Evolutionary conservation across 2,329 filamentous ascomycete genomes (phyloP).

Genomic region (Penicillium sp.): DNA sequence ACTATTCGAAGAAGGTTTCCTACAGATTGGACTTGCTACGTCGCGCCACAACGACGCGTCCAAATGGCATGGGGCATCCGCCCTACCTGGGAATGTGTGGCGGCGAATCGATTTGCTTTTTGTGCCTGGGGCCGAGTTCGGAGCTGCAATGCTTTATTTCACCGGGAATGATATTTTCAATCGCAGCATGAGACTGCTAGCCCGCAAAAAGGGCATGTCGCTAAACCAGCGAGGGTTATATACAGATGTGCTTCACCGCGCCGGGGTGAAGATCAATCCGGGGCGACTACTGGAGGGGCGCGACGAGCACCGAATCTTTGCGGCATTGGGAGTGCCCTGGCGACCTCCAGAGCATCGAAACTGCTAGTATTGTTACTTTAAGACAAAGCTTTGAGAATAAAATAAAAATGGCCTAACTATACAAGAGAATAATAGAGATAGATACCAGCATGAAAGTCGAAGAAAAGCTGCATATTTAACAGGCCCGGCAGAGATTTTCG

Average conservation of each 20-base stretch:
- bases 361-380: conserved; percentile 49
- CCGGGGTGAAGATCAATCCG: conserved; percentile 56
- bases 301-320: conserved; percentile 75
- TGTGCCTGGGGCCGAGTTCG: conserved; percentile 72
- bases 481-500: neutral
- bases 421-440: neutral
- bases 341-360: conserved; percentile 69
- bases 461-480: conserved; percentile 6
- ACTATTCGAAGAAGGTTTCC: conserved; percentile 59
- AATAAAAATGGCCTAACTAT: neutral
- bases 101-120: conserved; percentile 78
- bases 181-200: conserved; percentile 72
- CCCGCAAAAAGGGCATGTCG: conserved; percentile 73
- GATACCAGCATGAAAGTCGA: too few species aligned
- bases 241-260: conserved; percentile 60
- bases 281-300: conserved; percentile 68
- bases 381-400: neutral
- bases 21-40: conserved; percentile 64
- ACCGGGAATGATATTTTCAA: conserved; percentile 96
- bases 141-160: conserved; percentile 87
- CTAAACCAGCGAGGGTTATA: conserved; percentile 81
- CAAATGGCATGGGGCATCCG: conserved; percentile 86
- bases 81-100: conserved; percentile 63
- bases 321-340: conserved; percentile 77
- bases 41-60: conserved; percentile 54